A percentile compares a stretch with the other conserved stretches of the same genome.
phyloP scores from a whole-genome alignment of 139 green algal species.

The Picochlorum costavermella region DNA sequence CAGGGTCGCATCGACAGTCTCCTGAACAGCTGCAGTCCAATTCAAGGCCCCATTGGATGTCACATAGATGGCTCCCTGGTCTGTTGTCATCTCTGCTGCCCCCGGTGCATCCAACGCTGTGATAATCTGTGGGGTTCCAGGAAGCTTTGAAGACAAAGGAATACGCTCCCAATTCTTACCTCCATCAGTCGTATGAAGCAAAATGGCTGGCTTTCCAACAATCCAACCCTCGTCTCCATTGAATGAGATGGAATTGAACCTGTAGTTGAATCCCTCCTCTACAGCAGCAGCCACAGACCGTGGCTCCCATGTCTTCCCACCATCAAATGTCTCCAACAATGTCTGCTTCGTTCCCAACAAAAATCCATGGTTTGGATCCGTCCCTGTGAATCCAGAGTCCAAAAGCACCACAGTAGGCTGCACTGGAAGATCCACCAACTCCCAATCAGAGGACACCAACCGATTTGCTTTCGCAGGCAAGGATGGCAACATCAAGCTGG shows the following conservation, averaged over 20 bases:
- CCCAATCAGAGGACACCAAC: conserved; percentile 53
- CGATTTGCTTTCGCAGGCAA: conserved; percentile 37
- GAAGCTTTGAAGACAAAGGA: conserved; percentile 87
- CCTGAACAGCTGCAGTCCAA: conserved; percentile 94
- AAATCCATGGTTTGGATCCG: conserved; percentile 90
- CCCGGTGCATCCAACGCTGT: conserved; percentile 53
- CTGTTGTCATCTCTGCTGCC: conserved; percentile 93
- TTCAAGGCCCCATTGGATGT: conserved; percentile 89
- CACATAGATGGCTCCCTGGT: conserved; percentile 96
- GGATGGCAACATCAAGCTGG: background rate
- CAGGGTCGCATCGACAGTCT: conserved; percentile 97
- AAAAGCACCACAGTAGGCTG: conserved; percentile 89
- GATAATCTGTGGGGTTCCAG: conserved; percentile 74
- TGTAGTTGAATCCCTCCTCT: conserved; percentile 82
- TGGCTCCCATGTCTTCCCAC: conserved; percentile 84
- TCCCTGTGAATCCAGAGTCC: conserved; percentile 86
- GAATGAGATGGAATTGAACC: conserved; percentile 95
- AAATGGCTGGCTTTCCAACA: conserved; percentile 95
- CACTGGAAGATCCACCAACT: conserved; percentile 69
- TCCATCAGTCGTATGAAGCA: conserved; percentile 91
- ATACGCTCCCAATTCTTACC: conserved; percentile 94
- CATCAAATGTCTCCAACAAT: conserved; percentile 93
- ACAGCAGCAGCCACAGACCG: conserved; percentile 47
- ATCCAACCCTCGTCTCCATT: conserved; percentile 96
- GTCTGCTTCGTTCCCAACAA: conserved; percentile 93